Base-by-base conservation (phyloP, 1,284 basidiomycete genomes). In the Naganishia sp. region DNA sequence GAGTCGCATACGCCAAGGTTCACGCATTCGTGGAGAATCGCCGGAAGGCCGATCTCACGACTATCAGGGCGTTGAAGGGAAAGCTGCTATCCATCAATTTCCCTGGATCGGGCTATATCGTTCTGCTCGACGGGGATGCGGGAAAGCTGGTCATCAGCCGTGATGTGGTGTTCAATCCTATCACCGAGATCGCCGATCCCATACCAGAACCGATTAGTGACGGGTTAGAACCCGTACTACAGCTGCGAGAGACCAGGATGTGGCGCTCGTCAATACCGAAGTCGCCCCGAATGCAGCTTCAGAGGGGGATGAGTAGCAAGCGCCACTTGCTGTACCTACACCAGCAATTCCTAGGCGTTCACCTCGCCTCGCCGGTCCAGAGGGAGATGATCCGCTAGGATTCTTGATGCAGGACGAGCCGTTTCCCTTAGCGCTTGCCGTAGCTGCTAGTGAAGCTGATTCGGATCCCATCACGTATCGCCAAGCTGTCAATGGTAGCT, bases 11-110 rank as follows among this genome's bases (percentile, higher is more conserved):
- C 53, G 44, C 28, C 50, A 55, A 63, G 42, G 21, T 69, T 11
- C 64, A 63, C 6, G 25, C 36, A n/a, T 69, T 69, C 44, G 21
- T 46, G 2, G 65, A 66, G 33, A 63, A 57, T 3, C 52, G 64
- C 3, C 9, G 23, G 7, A 67, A 68, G 39, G 31, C 23, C 1
- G 67, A 65, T 33, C 43, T 64, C 13, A 65, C 66, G 16, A 23
- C 43, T 7, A 55, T 63, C 25, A 61, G 54, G 43, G 64, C 46
- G 3, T n/a, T 15, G 43, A 54, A 45, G 13, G 63, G 54, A 4
- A 55, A 23, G 21, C 23, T 57, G 2, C 18, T 65, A 42, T 21
- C 28, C 3, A 21, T 23, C 18, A 49, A 65, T 25, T 18, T 39
- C 31, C 42, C 18, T 18, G 55, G 63, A 1, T 9, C 23, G 6